phyloP scores from a whole-genome alignment of 202 grass and related monocot species.

The Eragrostis tef region DNA sequence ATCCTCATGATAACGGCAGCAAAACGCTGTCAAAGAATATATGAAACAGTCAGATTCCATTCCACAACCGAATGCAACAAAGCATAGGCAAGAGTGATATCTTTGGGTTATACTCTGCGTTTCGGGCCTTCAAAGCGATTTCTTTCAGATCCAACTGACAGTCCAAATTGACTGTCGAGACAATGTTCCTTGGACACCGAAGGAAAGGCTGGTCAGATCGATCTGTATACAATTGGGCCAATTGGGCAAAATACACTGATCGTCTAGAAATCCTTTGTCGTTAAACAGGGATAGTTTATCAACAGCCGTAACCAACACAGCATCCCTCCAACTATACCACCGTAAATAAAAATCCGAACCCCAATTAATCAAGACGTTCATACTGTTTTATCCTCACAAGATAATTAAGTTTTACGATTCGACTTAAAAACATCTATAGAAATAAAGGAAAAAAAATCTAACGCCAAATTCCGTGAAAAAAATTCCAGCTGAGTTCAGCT shows the following conservation, averaged over 20 bases:
- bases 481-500: not conserved
- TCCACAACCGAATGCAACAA: not conserved
- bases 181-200: slow-evolving; percentile 20
- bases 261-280: not conserved
- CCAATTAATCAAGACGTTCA: not conserved
- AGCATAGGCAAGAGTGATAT: slow-evolving; percentile 2
- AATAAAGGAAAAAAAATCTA: not conserved
- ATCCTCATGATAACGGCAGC: slow-evolving; percentile 97
- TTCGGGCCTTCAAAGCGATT: not conserved
- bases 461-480: not conserved
- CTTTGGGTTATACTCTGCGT: slow-evolving; percentile 36
- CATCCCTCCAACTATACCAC: not conserved
- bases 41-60: slow-evolving; percentile 23
- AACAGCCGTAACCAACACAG: not conserved
- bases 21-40: slow-evolving; percentile 63
- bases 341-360: not conserved
- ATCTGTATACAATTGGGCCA: not conserved
- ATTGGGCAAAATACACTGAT: not conserved
- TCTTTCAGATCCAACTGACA: slow-evolving; percentile 21
- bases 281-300: not conserved
- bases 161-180: slow-evolving; percentile 31
- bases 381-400: not conserved
- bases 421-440: not conserved
- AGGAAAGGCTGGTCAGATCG: not conserved
- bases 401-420: not conserved